Percentiles rank a stretch among this genome's conserved stretches.
Conservation (phyloP, 2,329 filamentous ascomycete species). For the Epichloe hybrida region DNA sequence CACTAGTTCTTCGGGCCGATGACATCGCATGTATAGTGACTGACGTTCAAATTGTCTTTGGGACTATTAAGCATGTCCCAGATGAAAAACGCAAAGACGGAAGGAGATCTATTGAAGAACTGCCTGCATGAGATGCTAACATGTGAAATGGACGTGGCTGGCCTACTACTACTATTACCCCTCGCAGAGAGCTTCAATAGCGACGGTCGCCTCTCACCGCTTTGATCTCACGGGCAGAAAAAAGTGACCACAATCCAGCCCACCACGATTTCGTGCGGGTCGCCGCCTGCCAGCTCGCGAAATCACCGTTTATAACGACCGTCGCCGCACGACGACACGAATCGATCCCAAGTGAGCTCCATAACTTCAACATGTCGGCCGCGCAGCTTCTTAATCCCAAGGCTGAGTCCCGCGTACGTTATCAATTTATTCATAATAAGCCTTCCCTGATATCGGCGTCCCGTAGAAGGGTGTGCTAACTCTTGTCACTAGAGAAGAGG, state of each 20-base stretch:
- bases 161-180: too few relatives aligned
- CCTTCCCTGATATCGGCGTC: neutral
- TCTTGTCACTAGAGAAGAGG: conserved; percentile 59
- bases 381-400: conserved; percentile 98
- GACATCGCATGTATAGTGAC: conserved; percentile 24
- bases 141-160: too few relatives aligned
- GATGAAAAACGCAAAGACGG: neutral
- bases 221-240: conserved; percentile 19
- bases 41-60: conserved; percentile 30
- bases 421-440: conserved; percentile 1
- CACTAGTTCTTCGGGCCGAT: conserved; percentile 12
- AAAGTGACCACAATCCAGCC: conserved; percentile 16
- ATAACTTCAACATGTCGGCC: conserved; percentile 60
- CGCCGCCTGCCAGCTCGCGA: conserved; percentile 17
- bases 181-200: neutral
- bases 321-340: conserved; percentile 6
- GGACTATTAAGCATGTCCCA: conserved; percentile 17
- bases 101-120: too few relatives aligned
- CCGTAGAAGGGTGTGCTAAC: conserved; percentile 12
- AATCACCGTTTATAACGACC: conserved; percentile 10
- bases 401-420: conserved; percentile 83
- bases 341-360: conserved; percentile 7
- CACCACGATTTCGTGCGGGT: conserved; percentile 16
- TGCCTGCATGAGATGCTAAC: too few relatives aligned
- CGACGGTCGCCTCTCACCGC: conserved; percentile 13